phyloP scores from a whole-genome alignment of 495 filamentous ascomycete species.

The Talaromyces stipitatus region DNA sequence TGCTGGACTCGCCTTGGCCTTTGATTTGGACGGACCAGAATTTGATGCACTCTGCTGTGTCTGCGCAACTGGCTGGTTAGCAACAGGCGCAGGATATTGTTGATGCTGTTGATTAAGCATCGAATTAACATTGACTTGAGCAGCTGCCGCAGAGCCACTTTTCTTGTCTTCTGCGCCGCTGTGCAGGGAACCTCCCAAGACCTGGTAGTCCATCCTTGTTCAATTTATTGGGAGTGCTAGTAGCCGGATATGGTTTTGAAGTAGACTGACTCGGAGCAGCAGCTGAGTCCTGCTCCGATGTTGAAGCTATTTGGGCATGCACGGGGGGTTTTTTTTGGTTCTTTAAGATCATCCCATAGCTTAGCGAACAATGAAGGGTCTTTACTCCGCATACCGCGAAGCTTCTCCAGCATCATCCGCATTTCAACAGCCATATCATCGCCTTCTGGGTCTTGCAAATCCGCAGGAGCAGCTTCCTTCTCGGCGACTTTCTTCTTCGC shows the following conservation, averaged over 20 bases:
- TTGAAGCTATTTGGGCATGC: background rate
- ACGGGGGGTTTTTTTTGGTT: conserved; percentile 17
- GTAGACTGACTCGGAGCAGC: background rate
- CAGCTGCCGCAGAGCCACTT: background rate
- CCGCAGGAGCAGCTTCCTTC: background rate
- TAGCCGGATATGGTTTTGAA: background rate
- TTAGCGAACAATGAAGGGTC: conserved; percentile 23
- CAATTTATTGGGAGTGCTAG: background rate
- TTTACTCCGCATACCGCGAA: conserved; percentile 25
- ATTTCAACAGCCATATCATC: conserved; percentile 23
- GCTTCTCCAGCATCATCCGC: conserved; percentile 28
- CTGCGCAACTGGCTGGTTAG: background rate
- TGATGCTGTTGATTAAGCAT: conserved; percentile 3
- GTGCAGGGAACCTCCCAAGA: conserved; percentile 18
- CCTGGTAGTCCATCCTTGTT: conserved; percentile 8
- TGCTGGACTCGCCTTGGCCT: conserved; percentile 2
- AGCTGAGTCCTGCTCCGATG: background rate
- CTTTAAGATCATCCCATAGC: conserved; percentile 26
- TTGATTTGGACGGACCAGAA: background rate
- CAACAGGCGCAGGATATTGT: background rate
- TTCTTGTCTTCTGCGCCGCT: conserved; percentile 7
- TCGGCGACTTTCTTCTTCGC: background rate
- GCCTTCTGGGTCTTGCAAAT: background rate
- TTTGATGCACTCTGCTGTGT: background rate
- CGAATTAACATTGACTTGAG: background rate